Base-by-base conservation (phyloP, 805 yeast species). In the Helenozyma baotianmanensis region DNA sequence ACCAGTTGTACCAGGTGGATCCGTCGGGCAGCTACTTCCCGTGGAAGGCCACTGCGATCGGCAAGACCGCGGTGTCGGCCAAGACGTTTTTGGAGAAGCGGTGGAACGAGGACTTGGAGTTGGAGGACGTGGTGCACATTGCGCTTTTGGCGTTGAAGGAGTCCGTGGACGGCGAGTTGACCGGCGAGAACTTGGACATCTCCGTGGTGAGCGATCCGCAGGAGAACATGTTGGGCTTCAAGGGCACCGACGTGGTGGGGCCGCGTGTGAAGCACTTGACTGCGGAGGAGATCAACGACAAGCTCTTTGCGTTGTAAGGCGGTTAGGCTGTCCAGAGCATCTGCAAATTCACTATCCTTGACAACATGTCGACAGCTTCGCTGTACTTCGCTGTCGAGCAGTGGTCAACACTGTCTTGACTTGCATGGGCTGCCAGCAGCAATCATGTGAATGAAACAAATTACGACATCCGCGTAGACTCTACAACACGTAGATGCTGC, bases 31-130 rank as follows among this genome's bases (percentile, higher is more conserved):
- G 96, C 25, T 92, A 82, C 60, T 92, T 86, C 73, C 97, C 99
- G 8, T 92, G 99, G 99, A 92, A 90, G 63, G 98, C 98, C 23
- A 90, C 98, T 3, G 97, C 98, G 15, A 92, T 92, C 50, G 99
- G 99, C 44, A 89, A 88, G 56, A 95, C 96, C 16, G 80, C 96
- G 3, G 78, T 79, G 27, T 86, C 95, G n/a, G 98, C 97, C 22
- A 92, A 94, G 69, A 90, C 97, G 1, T 92, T 92, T 51, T 66
- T 92, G 54, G 99, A 92, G 60, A 92, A 92, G 66, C 80, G 99
- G 64, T 92, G 97, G 97, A 90, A 89, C 56, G 95, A 88, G 45
- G 96, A 92, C 60, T 70, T 92, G 56, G 98, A 92, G 65, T 72
- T 92, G 43, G 99, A 92, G 64, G 99, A 92, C 58, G 99, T 97